Evolutionary conservation across 495 filamentous ascomycete genomes (phyloP).

Genomic region (Aspergillus kassunensis): DNA sequence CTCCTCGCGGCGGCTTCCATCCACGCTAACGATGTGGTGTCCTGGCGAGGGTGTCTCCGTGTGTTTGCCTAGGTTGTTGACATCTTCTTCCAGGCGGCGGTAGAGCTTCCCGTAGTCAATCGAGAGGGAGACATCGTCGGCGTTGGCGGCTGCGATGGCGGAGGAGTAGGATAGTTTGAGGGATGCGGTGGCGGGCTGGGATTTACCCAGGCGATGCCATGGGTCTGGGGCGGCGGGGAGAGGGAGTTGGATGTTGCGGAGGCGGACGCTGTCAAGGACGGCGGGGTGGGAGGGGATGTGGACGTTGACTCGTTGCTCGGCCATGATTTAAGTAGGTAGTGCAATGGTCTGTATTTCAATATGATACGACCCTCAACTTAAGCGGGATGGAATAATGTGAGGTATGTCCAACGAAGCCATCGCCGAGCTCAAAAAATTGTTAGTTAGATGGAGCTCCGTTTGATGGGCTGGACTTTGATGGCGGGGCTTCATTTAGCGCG

Average conservation of each 20-base stretch:
- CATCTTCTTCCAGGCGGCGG: slow-evolving; percentile 39
- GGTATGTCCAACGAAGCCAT: no score
- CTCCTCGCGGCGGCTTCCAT: slow-evolving; percentile 31
- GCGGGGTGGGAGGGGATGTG: slow-evolving; percentile 34
- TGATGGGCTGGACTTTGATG: neutral
- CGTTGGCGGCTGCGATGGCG: slow-evolving; percentile 36
- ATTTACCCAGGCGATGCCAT: slow-evolving; percentile 43
- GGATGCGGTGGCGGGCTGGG: slow-evolving; percentile 43
- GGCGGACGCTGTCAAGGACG: slow-evolving; percentile 39
- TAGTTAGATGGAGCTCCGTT: neutral
- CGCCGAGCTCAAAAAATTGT: neutral
- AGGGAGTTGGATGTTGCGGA: slow-evolving; percentile 41
- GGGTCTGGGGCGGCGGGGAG: slow-evolving; percentile 42
- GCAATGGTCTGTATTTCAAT: neutral
- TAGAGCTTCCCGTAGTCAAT: slow-evolving; percentile 48
- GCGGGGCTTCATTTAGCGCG: slow-evolving; percentile 9
- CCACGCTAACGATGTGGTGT: slow-evolving; percentile 28
- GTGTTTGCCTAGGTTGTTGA: slow-evolving; percentile 29
- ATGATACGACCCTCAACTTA: no score
- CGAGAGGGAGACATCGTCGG: slow-evolving; percentile 44
- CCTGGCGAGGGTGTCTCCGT: slow-evolving; percentile 15
- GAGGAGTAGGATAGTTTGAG: slow-evolving; percentile 44
- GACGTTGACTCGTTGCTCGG: slow-evolving; percentile 27
- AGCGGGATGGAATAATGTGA: no score
- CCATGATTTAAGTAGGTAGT: slow-evolving; percentile 22